Evolutionary conservation across 139 green algal genomes (phyloP).

Genomic region (Dunaliella primolecta): DNA sequence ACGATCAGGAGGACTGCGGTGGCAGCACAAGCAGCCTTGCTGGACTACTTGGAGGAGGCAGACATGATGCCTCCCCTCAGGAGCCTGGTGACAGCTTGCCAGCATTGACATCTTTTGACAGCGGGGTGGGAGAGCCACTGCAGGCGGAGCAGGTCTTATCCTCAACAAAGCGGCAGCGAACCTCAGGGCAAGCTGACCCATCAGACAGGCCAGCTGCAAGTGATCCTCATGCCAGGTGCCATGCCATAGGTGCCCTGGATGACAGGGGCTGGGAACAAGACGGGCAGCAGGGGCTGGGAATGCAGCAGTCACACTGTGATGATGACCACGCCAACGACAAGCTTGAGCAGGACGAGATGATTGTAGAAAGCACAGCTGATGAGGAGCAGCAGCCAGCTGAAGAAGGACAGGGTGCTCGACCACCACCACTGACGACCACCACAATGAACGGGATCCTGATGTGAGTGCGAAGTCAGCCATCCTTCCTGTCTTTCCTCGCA

Average conservation of each 20-base stretch:
- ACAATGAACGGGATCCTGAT: constrained; percentile 10
- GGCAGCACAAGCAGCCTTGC: not conserved
- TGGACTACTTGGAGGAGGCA: not conserved
- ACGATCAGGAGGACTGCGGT: not conserved
- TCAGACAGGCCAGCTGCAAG: too few species aligned
- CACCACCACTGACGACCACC: not conserved
- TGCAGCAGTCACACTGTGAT: not conserved
- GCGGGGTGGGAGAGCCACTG: not conserved
- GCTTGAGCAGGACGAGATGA: too few species aligned
- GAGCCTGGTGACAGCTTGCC: not conserved
- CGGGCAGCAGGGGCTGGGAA: too few species aligned
- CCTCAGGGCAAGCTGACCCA: too few species aligned
- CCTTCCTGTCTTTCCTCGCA: constrained; percentile 18
- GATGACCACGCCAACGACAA: not conserved
- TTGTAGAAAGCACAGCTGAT: not conserved
- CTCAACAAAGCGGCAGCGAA: not conserved
- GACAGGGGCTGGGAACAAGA: not conserved
- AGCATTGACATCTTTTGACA: not conserved
- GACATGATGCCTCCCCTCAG: not conserved
- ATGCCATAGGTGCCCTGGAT: too few species aligned
- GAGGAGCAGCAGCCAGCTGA: not conserved
- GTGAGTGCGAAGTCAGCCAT: not conserved
- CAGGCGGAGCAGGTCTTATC: not conserved
- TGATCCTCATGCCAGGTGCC: too few species aligned
- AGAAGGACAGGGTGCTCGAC: too few species aligned